phyloP scores from a whole-genome alignment of 2,329 filamentous ascomycete genomes.

The Neonectria sp. region DNA sequence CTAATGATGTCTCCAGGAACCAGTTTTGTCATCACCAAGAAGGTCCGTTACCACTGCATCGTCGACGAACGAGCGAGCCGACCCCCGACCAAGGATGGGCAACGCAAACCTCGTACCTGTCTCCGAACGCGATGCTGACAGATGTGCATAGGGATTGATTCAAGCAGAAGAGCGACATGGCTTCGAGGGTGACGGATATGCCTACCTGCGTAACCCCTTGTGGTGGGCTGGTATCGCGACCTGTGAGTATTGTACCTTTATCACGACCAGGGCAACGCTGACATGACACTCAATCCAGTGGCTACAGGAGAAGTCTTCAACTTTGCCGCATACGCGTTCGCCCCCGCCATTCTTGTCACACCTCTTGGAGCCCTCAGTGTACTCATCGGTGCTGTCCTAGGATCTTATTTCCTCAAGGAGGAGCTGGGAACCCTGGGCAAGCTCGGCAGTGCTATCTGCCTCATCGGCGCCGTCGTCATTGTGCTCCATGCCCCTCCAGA shows the following conservation, averaged over 20 bases:
- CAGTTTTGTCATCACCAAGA: slow-evolving; percentile 99
- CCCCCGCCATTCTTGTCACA: slow-evolving; percentile 97
- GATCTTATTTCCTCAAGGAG: slow-evolving; percentile 94
- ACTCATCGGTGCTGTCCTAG: slow-evolving; percentile 93
- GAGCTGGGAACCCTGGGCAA: slow-evolving; percentile 92
- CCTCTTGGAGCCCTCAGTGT: slow-evolving; percentile 95
- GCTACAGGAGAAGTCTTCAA: slow-evolving; percentile 95
- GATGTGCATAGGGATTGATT: slow-evolving; percentile 78
- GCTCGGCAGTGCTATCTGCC: slow-evolving; percentile 94
- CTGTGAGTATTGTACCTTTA: slow-evolving; percentile 69
- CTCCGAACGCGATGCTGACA: slow-evolving; percentile 30
- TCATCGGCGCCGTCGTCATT: slow-evolving; percentile 97
- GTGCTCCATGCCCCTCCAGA: slow-evolving; percentile 97
- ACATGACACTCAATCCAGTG: slow-evolving; percentile 69
- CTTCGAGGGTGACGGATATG: slow-evolving; percentile 96
- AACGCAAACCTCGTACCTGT: neutral
- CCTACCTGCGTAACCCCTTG: slow-evolving; percentile 93
- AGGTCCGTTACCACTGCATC: slow-evolving; percentile 68
- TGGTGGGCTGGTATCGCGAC: slow-evolving; percentile 98
- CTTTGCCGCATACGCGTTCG: slow-evolving; percentile 98
- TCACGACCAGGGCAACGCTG: slow-evolving; percentile 32
- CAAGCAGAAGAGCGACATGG: slow-evolving; percentile 93
- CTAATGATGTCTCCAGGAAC: slow-evolving; percentile 72
- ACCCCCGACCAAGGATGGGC: neutral
- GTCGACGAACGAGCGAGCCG: slow-evolving; percentile 5